Base-by-base conservation (phyloP, 805 yeast genomes). In the Brettanomyces naardenensis region DNA sequence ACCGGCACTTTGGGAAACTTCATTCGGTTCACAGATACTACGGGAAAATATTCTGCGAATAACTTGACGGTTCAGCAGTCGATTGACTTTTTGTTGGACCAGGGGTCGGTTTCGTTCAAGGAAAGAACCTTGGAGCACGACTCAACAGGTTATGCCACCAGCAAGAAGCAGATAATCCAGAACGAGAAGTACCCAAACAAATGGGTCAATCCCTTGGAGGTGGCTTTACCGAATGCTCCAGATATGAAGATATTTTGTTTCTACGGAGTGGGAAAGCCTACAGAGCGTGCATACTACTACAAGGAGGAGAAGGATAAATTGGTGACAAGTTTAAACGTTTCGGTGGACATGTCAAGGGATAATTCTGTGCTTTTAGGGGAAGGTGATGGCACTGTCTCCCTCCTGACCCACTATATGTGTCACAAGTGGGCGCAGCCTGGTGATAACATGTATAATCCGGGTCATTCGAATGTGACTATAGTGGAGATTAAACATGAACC, bases 141-240 rank as follows among this genome's bases (percentile, higher is more conserved):
- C 57, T 83, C 95, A 0, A 79, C 59, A 53, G 98, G 97, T 0
- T 54, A 79, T 31, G 83, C 97, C 4, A 64, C 57, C 31, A 71
- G 80, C 1, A 56, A 64, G 4, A 57, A 65, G 33, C 86, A 90
- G 58, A 65, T 92, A 32, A 52, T 55, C 29, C 63, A 49, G 2
- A 90, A 92, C 54, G 78, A 84, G 43, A 65, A 75, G n/a, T 72
- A 74, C 49, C 89, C 76, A 47, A 66, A 73, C 35, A 87, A 83
- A 56, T 92, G 98, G 98, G 61, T 78, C n/a, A 92, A 92, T 53
- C 98, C 98, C 3, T 65, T 92, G 34, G 97, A 92, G 56, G 96
- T 79, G 0, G 75, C 90, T 3, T 69, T 92, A 31, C 98, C 98
- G 1, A 68, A 83, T 52, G 98, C 98, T 0, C 97, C 97, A 3